Base-by-base conservation (phyloP, 306 rosid species). In the Senna siamea region DNA sequence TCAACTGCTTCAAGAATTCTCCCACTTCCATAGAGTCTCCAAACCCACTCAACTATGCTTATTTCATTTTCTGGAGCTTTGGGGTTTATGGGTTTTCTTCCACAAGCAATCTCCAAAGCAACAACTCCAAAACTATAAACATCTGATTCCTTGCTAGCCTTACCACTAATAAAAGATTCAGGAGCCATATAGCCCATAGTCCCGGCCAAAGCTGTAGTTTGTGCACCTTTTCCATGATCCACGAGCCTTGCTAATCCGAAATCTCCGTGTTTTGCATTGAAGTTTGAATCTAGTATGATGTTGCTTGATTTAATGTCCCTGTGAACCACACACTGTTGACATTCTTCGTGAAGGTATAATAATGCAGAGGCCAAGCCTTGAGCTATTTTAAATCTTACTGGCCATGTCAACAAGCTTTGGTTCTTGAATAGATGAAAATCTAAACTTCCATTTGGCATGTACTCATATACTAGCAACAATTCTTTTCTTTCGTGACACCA, bases 401-500 rank as follows among this genome's bases (percentile, higher is more conserved):
- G 0, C 54, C 54, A 48, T 48, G 54, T 48, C 54, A 48, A 6
- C 0, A n/a, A 14, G 20, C 2, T 1, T n/a, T 48, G 47, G 47
- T 9, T 41, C 47, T 41, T 41, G 13, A 41, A 41, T 1, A 41
- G 47, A 10, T 41, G 47, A 5, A 41, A 7, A 41, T 41, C 47
- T 10, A 84, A 51, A 74, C 85, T 80, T 8, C 85, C 75, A 60
- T 84, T 12, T 6, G 78, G 82, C 81, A 81, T 73, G 26, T 57
- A 85, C 62, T 81, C 85, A 34, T 81, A 85, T 3, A 81, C 74
- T 18, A 81, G 79, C 38, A 81, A 34, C 0, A 79, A 50, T 1
- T 79, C 65, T 4, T 54, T 72, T 0, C 38, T 79, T 26, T 76
- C 74, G 9, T 79, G 83, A 52, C 87, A 82, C 89, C 87, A 85